A percentile compares a stretch with the other conserved stretches of the same genome.
Evolutionary conservation across 225 moss, liverwort and hornwort genomes (phyloP).

Genomic region (Bryoerythrophyllum caledonicum): DNA sequence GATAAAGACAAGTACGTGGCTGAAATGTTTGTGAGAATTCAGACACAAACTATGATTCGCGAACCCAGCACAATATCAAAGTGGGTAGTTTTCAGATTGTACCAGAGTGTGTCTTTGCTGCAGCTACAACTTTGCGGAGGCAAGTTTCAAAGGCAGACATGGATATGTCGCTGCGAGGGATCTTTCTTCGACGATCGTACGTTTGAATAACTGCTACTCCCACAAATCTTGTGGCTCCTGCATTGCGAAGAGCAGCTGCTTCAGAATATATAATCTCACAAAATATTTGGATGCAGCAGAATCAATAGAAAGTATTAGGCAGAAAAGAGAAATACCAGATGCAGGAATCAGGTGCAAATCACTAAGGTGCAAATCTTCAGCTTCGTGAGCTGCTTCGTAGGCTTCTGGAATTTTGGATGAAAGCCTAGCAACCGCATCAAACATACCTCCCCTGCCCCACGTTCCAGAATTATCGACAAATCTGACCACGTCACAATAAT

Average conservation of each 20-base stretch:
- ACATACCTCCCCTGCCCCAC: constrained; percentile 89
- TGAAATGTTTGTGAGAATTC: background rate
- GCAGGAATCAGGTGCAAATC: constrained; percentile 77
- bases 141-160: constrained; percentile 70
- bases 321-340: constrained; percentile 43
- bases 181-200: constrained; percentile 65
- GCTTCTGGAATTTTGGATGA: constrained; percentile 62
- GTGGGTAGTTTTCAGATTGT: constrained; percentile 5
- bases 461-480: constrained; percentile 84
- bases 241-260: constrained; percentile 21
- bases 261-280: constrained; percentile 4
- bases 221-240: constrained; percentile 42
- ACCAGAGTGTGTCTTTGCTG: constrained; percentile 68
- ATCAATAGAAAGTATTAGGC: background rate
- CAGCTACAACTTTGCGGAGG: constrained; percentile 62
- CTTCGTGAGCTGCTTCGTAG: constrained; percentile 64
- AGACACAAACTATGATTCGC: background rate
- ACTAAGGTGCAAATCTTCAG: constrained; percentile 71
- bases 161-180: constrained; percentile 83
- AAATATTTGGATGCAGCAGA: background rate
- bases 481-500: constrained; percentile 39
- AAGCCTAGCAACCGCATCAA: constrained; percentile 61
- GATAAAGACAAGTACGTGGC: background rate
- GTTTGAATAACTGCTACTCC: constrained; percentile 79
- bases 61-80: background rate